Base-by-base conservation (phyloP, 2,329 filamentous ascomycete species). In the Aphanoascus verrucosus region DNA sequence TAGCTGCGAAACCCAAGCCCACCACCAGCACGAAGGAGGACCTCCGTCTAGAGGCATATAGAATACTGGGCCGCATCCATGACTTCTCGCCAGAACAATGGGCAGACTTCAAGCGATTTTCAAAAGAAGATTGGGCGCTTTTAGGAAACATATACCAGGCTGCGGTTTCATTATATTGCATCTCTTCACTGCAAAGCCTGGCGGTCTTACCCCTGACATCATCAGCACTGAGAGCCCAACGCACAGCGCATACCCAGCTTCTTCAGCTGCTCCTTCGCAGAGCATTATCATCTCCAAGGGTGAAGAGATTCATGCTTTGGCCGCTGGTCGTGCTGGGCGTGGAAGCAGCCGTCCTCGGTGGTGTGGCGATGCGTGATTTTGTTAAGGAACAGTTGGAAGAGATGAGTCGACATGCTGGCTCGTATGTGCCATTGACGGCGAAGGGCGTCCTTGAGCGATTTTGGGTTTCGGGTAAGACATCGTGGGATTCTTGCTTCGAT, bases 401-500 rank as follows among this genome's bases (percentile, higher is more conserved):
- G 40, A 54, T 70, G 51, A 65, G 64, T 48, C 55, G 57, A 1
- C 46, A 59, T 9, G 52, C 62, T 3, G 67, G 65, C 2, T 63
- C 64, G 1, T 62, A 62, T 38, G 58, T 61, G 14, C 68, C 69
- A 3, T 55, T 68, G 20, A 58, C 58, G 19, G 67, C 66, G 2
- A 66, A 65, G 53, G 37, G 23, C 0, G 58, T 68, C 1, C 58
- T 72, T 1, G 58, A 69, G 50, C 59, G 23, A 15, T 72, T 68
- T 43, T 72, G 69, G 70, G 57, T 57, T 2, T 67, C 64, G 0
- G 62, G 63, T 0, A 44, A 60, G 49, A 63, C 57, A 2, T 14
- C 51, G 2, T 73, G 70, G 69, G 69, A 72, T 60, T 59, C 55
- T 35, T 73, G 70, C 56, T 72, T 72, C 46, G 67, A 70, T 44